A percentile compares a stretch with the other conserved stretches of the same genome.
Conservation (phyloP, 305 asterid genomes). For the Fraxinus albicans region DNA sequence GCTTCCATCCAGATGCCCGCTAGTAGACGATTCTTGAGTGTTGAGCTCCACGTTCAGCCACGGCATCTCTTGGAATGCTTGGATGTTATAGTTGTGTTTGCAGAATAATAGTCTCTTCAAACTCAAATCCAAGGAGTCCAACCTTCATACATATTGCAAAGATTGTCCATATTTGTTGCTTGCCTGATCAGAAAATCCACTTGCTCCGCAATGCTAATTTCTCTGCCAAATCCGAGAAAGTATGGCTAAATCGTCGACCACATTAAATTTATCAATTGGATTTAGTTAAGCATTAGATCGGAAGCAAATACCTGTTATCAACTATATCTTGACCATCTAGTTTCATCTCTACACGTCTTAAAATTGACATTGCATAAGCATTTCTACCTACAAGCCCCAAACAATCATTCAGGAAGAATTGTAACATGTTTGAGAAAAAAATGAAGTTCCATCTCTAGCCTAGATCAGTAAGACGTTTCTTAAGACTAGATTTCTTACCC, state of each 20-base stretch:
- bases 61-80: slow-evolving; percentile 24
- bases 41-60: slow-evolving; percentile 27
- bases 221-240: slow-evolving; percentile 47
- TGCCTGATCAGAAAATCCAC: slow-evolving; percentile 92
- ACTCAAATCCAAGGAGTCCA: slow-evolving; percentile 99
- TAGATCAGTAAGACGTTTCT: neutral
- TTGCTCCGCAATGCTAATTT: slow-evolving; percentile 73
- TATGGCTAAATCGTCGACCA: slow-evolving; percentile 25
- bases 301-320: slow-evolving; percentile 68
- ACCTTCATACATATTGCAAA: slow-evolving; percentile 99
- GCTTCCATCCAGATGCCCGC: slow-evolving; percentile 21
- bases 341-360: slow-evolving; percentile 92
- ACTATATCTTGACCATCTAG: slow-evolving; percentile 85
- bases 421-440: neutral
- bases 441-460: slow-evolving; percentile 13
- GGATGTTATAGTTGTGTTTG: slow-evolving; percentile 16
- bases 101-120: slow-evolving; percentile 23
- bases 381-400: slow-evolving; percentile 67
- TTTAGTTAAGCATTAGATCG: neutral
- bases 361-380: slow-evolving; percentile 79
- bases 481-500: slow-evolving; percentile 47
- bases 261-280: slow-evolving; percentile 9
- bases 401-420: slow-evolving; percentile 25
- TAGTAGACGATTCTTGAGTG: slow-evolving; percentile 17
- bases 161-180: slow-evolving; percentile 91